These are phyloP conservation scores for Mitragyna speciosa DNA, from an alignment of 257 asterid genomes.

Conservation along the genomic window DNA sequence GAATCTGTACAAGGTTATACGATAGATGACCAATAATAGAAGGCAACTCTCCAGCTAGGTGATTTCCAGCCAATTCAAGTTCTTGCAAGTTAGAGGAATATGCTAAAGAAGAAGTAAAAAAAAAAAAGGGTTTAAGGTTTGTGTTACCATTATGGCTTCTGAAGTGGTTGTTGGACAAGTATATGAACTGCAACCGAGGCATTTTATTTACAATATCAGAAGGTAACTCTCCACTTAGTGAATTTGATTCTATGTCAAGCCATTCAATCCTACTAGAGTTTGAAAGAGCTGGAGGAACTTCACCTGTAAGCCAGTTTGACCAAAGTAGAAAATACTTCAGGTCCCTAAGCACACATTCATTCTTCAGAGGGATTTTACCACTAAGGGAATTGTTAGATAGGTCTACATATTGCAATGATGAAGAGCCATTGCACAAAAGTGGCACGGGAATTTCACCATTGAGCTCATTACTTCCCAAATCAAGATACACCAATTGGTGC, in stretches of 20 bases:
- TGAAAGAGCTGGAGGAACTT: slow-evolving; percentile 54
- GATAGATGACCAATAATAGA: slow-evolving; percentile 66
- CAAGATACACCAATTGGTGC: slow-evolving; percentile 49
- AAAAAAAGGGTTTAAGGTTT: slow-evolving; percentile 61
- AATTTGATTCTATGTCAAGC: slow-evolving; percentile 71
- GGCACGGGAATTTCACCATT: slow-evolving; percentile 56
- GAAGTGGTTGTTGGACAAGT: slow-evolving; percentile 62
- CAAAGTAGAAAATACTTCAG: slow-evolving; percentile 68
- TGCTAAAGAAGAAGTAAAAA: slow-evolving; percentile 43
- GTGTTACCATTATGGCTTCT: slow-evolving; percentile 57
- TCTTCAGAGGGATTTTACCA: slow-evolving; percentile 53
- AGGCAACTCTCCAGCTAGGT: slow-evolving; percentile 71
- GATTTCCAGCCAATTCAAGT: slow-evolving; percentile 66
- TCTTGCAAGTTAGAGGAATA: slow-evolving; percentile 63
- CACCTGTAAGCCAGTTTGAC: slow-evolving; percentile 65
- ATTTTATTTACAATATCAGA: slow-evolving; percentile 37
- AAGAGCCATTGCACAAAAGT: slow-evolving; percentile 56
- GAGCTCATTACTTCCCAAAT: slow-evolving; percentile 65
- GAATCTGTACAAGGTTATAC: slow-evolving; percentile 45
- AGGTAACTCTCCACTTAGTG: slow-evolving; percentile 64
- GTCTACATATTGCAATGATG: slow-evolving; percentile 56
- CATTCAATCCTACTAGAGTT: slow-evolving; percentile 69
- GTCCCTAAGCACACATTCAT: slow-evolving; percentile 47
- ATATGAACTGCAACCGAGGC: slow-evolving; percentile 57
- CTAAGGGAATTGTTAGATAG: slow-evolving; percentile 73